These are phyloP conservation scores for Chionographis japonica DNA, from an alignment of 106 monocot genomes.

Conservation along the genomic window DNA sequence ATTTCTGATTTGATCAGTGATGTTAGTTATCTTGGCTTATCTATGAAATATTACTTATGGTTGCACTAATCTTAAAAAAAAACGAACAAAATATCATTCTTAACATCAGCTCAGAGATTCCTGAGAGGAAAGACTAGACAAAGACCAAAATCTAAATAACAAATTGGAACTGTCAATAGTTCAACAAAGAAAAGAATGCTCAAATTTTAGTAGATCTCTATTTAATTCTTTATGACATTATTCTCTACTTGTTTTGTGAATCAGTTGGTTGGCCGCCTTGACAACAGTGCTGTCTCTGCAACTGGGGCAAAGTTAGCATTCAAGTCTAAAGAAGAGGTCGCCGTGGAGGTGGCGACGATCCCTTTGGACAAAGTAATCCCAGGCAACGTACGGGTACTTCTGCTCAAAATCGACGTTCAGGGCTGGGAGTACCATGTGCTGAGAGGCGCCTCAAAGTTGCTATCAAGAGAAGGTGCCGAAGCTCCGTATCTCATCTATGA, in stretches of 20 bases:
- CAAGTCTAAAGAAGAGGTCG: conserved; percentile 81
- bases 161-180: no score
- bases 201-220: no score
- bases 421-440: conserved; percentile 95
- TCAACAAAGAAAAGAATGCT: no score
- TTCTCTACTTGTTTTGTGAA: conserved; percentile 6
- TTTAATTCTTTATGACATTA: no score
- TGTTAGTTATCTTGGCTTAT: no score
- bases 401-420: conserved; percentile 93
- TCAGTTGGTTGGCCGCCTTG: conserved; percentile 88
- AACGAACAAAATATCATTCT: no score
- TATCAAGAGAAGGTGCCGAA: conserved; percentile 61
- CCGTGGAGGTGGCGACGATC: conserved; percentile 57
- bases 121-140: no score
- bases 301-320: conserved; percentile 86
- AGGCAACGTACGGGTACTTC: conserved; percentile 36
- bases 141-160: no score
- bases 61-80: no score
- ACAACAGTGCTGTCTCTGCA: conserved; percentile 94
- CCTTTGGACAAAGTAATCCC: conserved; percentile 83
- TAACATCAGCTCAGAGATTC: no score
- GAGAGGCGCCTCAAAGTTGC: conserved; percentile 56
- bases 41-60: no score
- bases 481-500: conserved; percentile 96
- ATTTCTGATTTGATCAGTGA: no score